Conservation (phyloP, 2,329 filamentous ascomycete species). For the Colletotrichum musicola region DNA sequence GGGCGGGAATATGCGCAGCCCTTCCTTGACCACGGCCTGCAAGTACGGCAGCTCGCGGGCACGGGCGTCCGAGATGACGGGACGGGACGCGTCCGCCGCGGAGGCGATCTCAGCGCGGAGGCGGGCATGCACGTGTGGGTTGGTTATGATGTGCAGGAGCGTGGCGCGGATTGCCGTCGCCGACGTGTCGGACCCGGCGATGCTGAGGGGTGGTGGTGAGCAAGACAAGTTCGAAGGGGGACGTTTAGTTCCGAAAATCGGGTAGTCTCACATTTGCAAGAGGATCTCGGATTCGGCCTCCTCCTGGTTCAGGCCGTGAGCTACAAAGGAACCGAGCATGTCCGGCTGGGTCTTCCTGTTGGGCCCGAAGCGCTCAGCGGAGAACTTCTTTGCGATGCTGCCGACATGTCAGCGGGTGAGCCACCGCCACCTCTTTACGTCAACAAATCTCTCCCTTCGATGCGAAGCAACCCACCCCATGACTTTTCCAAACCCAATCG, state of each 20-base stretch:
- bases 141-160: constrained; percentile 65
- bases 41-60: constrained; percentile 57
- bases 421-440: constrained; percentile 21
- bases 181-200: constrained; percentile 70
- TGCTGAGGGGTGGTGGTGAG: constrained; percentile 44
- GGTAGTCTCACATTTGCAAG: constrained; percentile 48
- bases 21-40: constrained; percentile 64
- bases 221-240: too few species aligned
- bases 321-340: constrained; percentile 62
- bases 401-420: constrained; percentile 45
- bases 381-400: constrained; percentile 58
- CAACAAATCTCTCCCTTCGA: too few species aligned
- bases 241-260: too few species aligned
- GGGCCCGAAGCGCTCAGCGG: constrained; percentile 58
- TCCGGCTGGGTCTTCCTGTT: constrained; percentile 59
- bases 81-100: constrained; percentile 38
- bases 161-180: constrained; percentile 66
- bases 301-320: constrained; percentile 52
- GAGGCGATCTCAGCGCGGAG: constrained; percentile 60
- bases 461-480: constrained; percentile 55
- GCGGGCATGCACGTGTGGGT: constrained; percentile 57
- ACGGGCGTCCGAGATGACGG: constrained; percentile 48
- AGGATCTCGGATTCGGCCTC: constrained; percentile 59
- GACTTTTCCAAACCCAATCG: constrained; percentile 53
- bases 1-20: constrained; percentile 53